These are phyloP conservation scores for Lentinus polychrous DNA, from an alignment of 1,284 basidiomycete species.

Conservation along the genomic window DNA sequence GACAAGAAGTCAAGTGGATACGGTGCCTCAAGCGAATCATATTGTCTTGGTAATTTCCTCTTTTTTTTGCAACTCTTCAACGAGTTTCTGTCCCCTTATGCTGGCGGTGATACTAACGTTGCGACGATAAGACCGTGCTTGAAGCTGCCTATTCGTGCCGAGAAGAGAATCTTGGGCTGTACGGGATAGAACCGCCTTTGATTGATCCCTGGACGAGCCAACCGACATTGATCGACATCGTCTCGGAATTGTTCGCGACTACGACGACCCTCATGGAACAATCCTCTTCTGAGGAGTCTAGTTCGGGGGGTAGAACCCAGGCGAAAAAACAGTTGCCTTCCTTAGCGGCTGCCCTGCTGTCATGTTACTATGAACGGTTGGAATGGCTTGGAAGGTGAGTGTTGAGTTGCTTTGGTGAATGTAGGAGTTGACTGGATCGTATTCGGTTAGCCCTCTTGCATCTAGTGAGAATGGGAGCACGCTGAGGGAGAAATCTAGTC, in stretches of 20 bases:
- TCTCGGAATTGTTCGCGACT: constrained; percentile 68
- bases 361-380: constrained; percentile 67
- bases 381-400: constrained; percentile 61
- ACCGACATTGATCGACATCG: constrained; percentile 57
- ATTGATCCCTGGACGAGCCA: constrained; percentile 83
- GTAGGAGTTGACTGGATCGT: too few species aligned
- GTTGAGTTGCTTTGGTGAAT: not conserved
- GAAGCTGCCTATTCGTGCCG: constrained; percentile 72
- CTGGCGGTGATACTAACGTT: constrained; percentile 2
- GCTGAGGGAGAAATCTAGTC: constrained; percentile 45
- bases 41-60: constrained; percentile 52
- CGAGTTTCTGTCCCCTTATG: not conserved
- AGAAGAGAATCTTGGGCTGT: constrained; percentile 62
- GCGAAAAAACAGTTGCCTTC: constrained; percentile 63
- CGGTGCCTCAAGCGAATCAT: constrained; percentile 68
- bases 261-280: constrained; percentile 49
- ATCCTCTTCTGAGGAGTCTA: constrained; percentile 21
- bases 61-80: not conserved
- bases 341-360: constrained; percentile 64
- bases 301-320: constrained; percentile 19
- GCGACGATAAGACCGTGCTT: constrained; percentile 50
- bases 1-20: constrained; percentile 33
- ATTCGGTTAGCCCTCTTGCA: constrained; percentile 33
- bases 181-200: constrained; percentile 71
- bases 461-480: constrained; percentile 32